Base-by-base conservation (phyloP, 1,284 basidiomycete genomes). In the Afroboletus lepidellus region DNA sequence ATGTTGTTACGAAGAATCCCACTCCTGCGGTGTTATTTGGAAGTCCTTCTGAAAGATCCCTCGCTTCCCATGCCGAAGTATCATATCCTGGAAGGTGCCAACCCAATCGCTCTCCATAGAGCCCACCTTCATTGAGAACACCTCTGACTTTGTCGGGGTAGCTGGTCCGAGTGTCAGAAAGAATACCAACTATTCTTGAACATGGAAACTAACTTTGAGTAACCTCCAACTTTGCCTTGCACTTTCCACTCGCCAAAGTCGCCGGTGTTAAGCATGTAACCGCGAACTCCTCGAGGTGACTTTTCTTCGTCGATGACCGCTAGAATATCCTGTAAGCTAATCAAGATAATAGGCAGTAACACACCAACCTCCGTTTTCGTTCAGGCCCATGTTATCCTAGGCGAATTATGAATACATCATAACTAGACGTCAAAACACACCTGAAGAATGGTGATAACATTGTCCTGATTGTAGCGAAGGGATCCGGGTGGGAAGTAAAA, bases 51-150 rank as follows among this genome's bases (percentile, higher is more conserved):
- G 77, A 72, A 11, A 87, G 70, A 16, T 79, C 72, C 43, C 84
- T 77, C 12, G 61, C 53, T 5, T 62, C 62, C 90, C 90, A 92
- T 8, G 66, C 63, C 1, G 80, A 79, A 3, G 79, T 81, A 51
- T 87, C 74, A 65, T 84, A 91, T 11, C 80, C 82, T 1, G 90
- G 90, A 4, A 92, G 77, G 67, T 92, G 90, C 89, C 90, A 92
- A 13, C 90, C 90, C 54, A 77, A 60, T 33, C 90, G 81, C 65
- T 93, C 90, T 24, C 83, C 87, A 51, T 81, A 87, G 8, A 91
- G 75, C 5, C 90, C 91, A 15, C 90, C 90, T 70, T 92, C 90
- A 58, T 92, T 92, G 45, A 90, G 72, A 15, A 89, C 61, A 39
- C 84, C 83, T 32, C 89, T 78, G 9, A 78, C 73, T 66, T 80